phyloP scores from a whole-genome alignment of 1,284 basidiomycete genomes.

The Cryptococcus depauperatus region DNA sequence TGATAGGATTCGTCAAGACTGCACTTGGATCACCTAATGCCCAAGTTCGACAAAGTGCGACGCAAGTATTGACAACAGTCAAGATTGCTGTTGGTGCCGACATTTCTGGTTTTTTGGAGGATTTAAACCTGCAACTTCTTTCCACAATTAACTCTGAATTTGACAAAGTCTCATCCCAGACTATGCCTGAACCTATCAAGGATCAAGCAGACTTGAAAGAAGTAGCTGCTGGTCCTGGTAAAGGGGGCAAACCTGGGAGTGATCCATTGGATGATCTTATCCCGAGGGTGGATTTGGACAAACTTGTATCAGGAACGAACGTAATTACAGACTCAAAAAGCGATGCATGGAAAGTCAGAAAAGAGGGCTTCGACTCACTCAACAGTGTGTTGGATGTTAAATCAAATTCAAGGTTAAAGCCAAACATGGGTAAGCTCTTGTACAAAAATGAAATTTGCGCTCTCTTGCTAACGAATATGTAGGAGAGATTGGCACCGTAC shows the following conservation, averaged over 20 bases:
- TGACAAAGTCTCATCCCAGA: conserved; percentile 77
- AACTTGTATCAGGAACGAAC: conserved; percentile 72
- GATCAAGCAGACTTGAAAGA: conserved; percentile 65
- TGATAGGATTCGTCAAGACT: conserved; percentile 86
- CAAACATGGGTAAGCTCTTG: conserved; percentile 69
- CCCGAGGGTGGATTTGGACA: conserved; percentile 88
- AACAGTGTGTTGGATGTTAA: conserved; percentile 80
- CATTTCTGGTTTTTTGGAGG: conserved; percentile 84
- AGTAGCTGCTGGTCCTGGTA: conserved; percentile 43
- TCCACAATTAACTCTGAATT: conserved; percentile 87
- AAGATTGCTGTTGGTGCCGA: conserved; percentile 86
- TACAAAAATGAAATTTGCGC: no score
- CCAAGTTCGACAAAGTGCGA: conserved; percentile 87
- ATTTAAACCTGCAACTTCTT: conserved; percentile 89
- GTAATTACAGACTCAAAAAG: conserved; percentile 75
- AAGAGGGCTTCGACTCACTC: conserved; percentile 83
- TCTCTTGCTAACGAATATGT: conserved; percentile 2
- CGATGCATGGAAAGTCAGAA: conserved; percentile 95
- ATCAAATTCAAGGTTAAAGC: conserved; percentile 83
- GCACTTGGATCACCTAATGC: conserved; percentile 92
- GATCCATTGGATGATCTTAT: conserved; percentile 89
- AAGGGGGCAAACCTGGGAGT: conserved; percentile 46
- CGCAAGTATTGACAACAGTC: conserved; percentile 83
- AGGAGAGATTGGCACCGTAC: conserved; percentile 82
- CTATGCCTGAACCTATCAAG: conserved; percentile 71